Conservation (phyloP, 371 early-diverging fungal species). For the Syncephalastrum monosporum region DNA sequence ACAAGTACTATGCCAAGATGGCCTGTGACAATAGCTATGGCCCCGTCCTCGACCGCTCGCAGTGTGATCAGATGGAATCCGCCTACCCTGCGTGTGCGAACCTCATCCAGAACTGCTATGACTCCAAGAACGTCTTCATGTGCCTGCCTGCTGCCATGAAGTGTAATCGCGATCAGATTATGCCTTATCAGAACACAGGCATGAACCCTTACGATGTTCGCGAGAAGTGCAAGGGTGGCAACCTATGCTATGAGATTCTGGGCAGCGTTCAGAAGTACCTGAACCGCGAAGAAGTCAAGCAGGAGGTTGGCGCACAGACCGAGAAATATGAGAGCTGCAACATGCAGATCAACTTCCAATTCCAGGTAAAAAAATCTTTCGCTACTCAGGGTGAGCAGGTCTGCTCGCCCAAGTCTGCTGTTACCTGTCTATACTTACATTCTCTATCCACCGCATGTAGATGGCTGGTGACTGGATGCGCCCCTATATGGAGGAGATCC, state of each 20-base stretch:
- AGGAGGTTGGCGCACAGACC: conserved; percentile 65
- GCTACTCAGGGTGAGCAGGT: conserved; percentile 65
- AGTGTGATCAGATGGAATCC: conserved; percentile 68
- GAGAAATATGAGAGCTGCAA: conserved; percentile 75
- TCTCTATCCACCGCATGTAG: conserved; percentile 10
- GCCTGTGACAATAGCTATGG: conserved; percentile 82
- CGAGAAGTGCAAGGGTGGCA: conserved; percentile 22
- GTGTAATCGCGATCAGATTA: conserved; percentile 73
- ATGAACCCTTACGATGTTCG: conserved; percentile 75
- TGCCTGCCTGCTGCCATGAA: conserved; percentile 82
- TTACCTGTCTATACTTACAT: too few species aligned
- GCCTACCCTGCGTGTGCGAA: conserved; percentile 71
- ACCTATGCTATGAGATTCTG: conserved; percentile 82
- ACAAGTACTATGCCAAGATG: conserved; percentile 85
- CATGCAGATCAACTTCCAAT: conserved; percentile 55
- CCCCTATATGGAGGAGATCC: conserved; percentile 72
- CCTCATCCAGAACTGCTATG: conserved; percentile 83
- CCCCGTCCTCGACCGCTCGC: conserved; percentile 64
- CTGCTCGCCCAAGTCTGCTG: conserved; percentile 9
- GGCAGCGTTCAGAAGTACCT: conserved; percentile 71
- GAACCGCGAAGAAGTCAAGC: conserved; percentile 73
- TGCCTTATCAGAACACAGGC: conserved; percentile 61
- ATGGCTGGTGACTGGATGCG: conserved; percentile 87
- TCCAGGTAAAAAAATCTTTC: conserved; percentile 61
- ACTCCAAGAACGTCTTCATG: conserved; percentile 62